Evolutionary conservation across 306 rosid species (phyloP), one percentile per base, ranked within the genome.

Genomic region (Prunus fruticosa): DNA sequence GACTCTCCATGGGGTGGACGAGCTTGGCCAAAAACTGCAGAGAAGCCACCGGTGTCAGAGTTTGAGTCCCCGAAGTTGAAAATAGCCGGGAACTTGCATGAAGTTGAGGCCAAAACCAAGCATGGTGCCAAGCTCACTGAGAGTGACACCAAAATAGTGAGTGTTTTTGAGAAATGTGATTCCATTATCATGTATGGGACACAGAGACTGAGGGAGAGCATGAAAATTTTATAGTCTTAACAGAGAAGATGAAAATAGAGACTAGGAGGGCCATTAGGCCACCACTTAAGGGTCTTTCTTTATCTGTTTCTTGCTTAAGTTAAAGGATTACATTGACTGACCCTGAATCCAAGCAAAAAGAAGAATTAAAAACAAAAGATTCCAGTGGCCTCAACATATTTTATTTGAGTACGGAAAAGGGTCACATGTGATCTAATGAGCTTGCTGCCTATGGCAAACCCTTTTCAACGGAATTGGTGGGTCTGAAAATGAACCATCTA

Each of bases 41-140:
- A 89, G n/a, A 93, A 87, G 38, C 98, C 96, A 11, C 98, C 96
- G 0, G 97, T 93, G 90, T 93, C 93, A 23, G 97, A 93, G 79
- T 93, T 93, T 2, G 96, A 91, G 80, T 93, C 96, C 2, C 98
- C 98, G 28, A 89, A 93, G 88, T 91, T 93, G 84, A 88, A 91
- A 12, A 93, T 78, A 6, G 96, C 98, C 6, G 92, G 90, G 56
- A 93, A 91, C 9, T 90, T n/a, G 67, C 98, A 93, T 8, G 81
- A 32, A 25, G 50, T 10, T 5, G 53, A 71, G 53, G 77, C 69
- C 61, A 80, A 57, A 22, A 57, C 64, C 64, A 22, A 57, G 22
- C 14, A 3, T 57, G 16, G 63, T 57, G 63, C 60, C 60, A 53
- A 53, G 60, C 60, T 53, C 60, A n/a, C 20, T 23, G 28, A 10